Evolutionary conservation across 2,329 filamentous ascomycete genomes (phyloP).

Genomic region (Cladosporium austrohemisphaericum): DNA sequence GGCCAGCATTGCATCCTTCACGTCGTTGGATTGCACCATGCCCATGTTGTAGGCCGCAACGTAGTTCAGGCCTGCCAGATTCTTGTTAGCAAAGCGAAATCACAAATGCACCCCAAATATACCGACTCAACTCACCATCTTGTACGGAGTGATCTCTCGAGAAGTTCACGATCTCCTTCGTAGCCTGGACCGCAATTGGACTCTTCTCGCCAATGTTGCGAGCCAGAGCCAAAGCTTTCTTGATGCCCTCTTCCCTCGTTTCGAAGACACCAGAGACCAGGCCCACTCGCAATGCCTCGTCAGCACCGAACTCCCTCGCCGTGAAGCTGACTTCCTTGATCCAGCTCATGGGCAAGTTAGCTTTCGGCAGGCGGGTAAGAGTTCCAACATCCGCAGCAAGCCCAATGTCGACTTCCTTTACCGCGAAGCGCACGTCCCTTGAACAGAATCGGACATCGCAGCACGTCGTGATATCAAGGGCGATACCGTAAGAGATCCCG

Average conservation of each 20-base stretch:
- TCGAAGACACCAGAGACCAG: constrained; percentile 65
- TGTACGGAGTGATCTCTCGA: constrained; percentile 72
- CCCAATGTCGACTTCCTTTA: constrained; percentile 81
- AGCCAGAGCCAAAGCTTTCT: constrained; percentile 61
- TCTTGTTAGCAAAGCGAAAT: no score
- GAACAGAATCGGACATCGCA: constrained; percentile 66
- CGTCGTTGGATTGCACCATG: constrained; percentile 75
- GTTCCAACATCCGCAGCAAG: constrained; percentile 77
- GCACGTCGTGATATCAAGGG: constrained; percentile 64
- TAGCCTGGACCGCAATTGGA: constrained; percentile 80
- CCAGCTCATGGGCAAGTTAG: constrained; percentile 68
- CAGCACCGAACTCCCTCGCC: constrained; percentile 64
- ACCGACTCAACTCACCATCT: constrained; percentile 69
- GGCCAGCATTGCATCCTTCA: constrained; percentile 68
- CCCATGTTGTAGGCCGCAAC: constrained; percentile 84
- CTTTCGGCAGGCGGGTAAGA: constrained; percentile 67
- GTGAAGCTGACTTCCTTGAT: constrained; percentile 74
- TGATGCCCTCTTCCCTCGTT: constrained; percentile 58
- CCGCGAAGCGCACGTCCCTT: constrained; percentile 58
- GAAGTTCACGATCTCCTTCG: constrained; percentile 82
- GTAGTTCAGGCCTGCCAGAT: constrained; percentile 76
- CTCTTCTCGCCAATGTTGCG: constrained; percentile 71
- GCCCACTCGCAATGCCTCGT: constrained; percentile 67
- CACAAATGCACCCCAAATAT: no score
- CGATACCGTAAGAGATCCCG: constrained; percentile 72